phyloP scores from a whole-genome alignment of 495 filamentous ascomycete species.

The Penicillium robsamsonii region DNA sequence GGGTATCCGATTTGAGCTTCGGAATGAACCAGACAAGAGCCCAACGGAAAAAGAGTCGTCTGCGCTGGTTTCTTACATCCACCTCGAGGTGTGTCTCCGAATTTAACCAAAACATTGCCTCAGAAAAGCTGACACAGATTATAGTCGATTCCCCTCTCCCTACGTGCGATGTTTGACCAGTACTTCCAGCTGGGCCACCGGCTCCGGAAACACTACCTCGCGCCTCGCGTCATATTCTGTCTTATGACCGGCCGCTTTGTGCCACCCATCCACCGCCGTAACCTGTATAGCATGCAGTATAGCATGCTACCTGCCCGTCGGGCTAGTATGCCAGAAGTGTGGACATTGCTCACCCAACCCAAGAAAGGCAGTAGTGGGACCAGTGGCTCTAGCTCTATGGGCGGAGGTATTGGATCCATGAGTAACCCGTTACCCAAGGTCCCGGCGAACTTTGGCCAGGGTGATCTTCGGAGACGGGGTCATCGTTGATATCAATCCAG shows the following conservation, averaged over 20 bases:
- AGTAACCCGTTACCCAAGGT: conserved; percentile 36
- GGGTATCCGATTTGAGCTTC: conserved; percentile 89
- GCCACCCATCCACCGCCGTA: conserved; percentile 88
- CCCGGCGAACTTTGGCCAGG: conserved; percentile 36
- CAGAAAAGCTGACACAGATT: conserved; percentile 12
- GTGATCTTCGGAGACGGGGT: conserved; percentile 38
- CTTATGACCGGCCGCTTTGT: conserved; percentile 87
- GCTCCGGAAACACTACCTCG: conserved; percentile 92
- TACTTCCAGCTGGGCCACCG: conserved; percentile 93
- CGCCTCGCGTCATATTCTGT: conserved; percentile 80
- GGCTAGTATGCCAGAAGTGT: conserved; percentile 79
- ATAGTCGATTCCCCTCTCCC: conserved; percentile 84
- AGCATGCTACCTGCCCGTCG: conserved; percentile 89
- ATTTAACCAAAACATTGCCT: not conserved
- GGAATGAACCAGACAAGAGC: conserved; percentile 48
- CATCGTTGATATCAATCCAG: conserved; percentile 32
- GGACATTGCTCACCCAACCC: conserved; percentile 67
- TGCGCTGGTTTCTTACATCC: conserved; percentile 68
- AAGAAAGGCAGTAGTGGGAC: conserved; percentile 34
- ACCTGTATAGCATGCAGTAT: conserved; percentile 95
- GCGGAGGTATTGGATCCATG: conserved; percentile 29
- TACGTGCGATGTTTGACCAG: conserved; percentile 90
- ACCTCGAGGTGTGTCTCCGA: conserved; percentile 61
- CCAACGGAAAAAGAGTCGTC: conserved; percentile 16
- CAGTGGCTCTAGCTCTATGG: conserved; percentile 27